phyloP scores from a whole-genome alignment of 306 rosid genomes.

The Oxytropis ochrocephala region DNA sequence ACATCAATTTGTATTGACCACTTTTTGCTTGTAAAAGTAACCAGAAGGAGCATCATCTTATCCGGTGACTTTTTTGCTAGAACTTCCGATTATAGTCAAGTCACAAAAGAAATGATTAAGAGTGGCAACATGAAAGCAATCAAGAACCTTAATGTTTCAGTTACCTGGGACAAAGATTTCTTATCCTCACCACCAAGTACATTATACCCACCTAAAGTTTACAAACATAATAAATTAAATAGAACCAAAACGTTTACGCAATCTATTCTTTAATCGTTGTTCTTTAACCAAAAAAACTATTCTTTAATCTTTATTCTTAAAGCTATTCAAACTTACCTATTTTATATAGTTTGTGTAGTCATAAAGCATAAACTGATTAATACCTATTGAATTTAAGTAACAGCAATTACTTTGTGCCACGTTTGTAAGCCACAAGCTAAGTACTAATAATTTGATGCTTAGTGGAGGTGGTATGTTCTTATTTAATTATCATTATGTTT shows the following conservation, averaged over 20 bases:
- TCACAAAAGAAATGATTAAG: constrained; percentile 4
- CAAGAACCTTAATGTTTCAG: constrained; percentile 21
- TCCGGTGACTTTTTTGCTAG: not conserved
- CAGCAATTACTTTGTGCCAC: constrained; percentile 25
- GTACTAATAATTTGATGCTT: constrained; percentile 40
- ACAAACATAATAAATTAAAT: constrained; percentile 1
- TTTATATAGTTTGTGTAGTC: constrained; percentile 20
- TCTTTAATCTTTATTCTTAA: constrained; percentile 25
- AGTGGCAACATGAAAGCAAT: not conserved
- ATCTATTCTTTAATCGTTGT: too few species aligned
- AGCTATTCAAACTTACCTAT: constrained; percentile 10
- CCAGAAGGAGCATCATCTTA: too few species aligned
- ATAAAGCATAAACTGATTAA: constrained; percentile 35
- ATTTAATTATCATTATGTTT: constrained; percentile 32
- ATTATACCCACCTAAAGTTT: constrained; percentile 4
- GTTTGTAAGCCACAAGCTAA: constrained; percentile 30
- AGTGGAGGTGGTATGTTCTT: constrained; percentile 29
- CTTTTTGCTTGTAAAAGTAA: too few species aligned
- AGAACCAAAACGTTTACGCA: constrained; percentile 18
- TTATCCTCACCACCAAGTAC: constrained; percentile 6
- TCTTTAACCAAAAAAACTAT: too few species aligned
- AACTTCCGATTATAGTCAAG: not conserved
- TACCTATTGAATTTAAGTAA: constrained; percentile 24
- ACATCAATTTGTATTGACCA: too few species aligned
- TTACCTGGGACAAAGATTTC: constrained; percentile 29